A percentile compares a stretch with the other conserved stretches of the same genome.
Evolutionary conservation across 2,329 filamentous ascomycete species (phyloP).

Genomic region (Diaporthe vaccinii): DNA sequence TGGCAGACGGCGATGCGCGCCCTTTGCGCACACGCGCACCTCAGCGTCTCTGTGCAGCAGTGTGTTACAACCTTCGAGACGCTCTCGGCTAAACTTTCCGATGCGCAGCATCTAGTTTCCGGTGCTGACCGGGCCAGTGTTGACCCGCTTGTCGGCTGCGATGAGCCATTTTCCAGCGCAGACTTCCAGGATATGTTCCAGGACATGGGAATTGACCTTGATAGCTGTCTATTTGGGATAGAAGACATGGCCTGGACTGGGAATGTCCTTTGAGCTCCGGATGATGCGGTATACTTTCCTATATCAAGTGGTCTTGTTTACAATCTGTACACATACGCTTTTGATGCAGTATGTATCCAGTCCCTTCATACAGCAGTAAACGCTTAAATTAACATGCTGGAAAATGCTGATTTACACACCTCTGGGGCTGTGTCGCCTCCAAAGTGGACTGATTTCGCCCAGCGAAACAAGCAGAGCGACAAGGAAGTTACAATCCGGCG

Average conservation of each 20-base stretch:
- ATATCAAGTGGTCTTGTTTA: too few species aligned
- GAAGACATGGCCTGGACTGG: constrained; percentile 8
- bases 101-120: constrained; percentile 6
- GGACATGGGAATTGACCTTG: constrained; percentile 20
- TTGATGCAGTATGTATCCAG: too few species aligned
- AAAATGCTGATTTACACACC: background rate
- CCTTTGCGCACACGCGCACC: constrained; percentile 45
- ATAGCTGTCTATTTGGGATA: background rate
- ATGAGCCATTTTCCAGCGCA: background rate
- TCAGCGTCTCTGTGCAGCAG: constrained; percentile 42
- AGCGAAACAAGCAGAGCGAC: background rate
- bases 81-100: constrained; percentile 34
- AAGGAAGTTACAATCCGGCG: background rate
- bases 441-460: background rate
- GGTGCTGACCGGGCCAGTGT: background rate
- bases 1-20: constrained; percentile 45
- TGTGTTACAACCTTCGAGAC: constrained; percentile 39
- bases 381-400: background rate
- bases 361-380: too few species aligned
- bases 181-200: constrained; percentile 17
- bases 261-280: background rate
- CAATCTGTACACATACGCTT: too few species aligned
- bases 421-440: background rate
- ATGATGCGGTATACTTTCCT: background rate
- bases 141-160: background rate